Base-by-base conservation (phyloP, 495 filamentous ascomycete species). In the Talaromyces ruber region DNA sequence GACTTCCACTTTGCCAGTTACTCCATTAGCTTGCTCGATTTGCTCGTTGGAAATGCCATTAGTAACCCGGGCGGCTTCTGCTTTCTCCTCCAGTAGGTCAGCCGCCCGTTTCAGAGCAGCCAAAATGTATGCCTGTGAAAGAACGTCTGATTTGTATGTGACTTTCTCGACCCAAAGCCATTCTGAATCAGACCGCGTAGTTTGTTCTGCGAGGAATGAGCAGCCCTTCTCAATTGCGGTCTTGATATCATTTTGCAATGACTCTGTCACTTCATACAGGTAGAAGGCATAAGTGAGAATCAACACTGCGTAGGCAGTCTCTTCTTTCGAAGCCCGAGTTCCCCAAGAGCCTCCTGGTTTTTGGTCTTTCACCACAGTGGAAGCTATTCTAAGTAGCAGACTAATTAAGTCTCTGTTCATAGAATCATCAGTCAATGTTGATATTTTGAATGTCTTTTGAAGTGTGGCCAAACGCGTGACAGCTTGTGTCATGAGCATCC, bases 151-250 rank as follows among this genome's bases (percentile, higher is more conserved):
- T 22, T 60, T 59, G 59, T 75, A 79, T 5, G 65, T 68, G 30
- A 74, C 71, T 58, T 80, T 79, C 56, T 79, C 76, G 7, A 78
- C 69, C 76, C 77, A 80, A 2, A 77, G 22, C 37, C 65, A 65
- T 7, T 60, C 25, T 6, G 59, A 62, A 7, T 55, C 45, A 18
- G 29, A 51, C 18, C 63, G 45, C 14, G 3, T 5, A 28, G 3
- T 8, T 21, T 26, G n/a, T 12, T 4, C 14, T 61, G 22, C 14
- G 6, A 71, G 59, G 55, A 60, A 67, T 16, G 50, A 55, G 4
- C 59, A 37, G 26, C 65, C 69, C 18, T 56, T 50, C 18, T 64
- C 26, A 28, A 71, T 67, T 1, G 66, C 66, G 5, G 56, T 22
- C 21, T 59, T 32, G 11, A 69, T 58, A 18, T 68, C 56, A 43